A percentile compares a stretch with the other conserved stretches of the same genome.
These are phyloP conservation scores for Aureobasidium namibiae DNA, from an alignment of 2,329 filamentous ascomycete species.

Conservation along the genomic window DNA sequence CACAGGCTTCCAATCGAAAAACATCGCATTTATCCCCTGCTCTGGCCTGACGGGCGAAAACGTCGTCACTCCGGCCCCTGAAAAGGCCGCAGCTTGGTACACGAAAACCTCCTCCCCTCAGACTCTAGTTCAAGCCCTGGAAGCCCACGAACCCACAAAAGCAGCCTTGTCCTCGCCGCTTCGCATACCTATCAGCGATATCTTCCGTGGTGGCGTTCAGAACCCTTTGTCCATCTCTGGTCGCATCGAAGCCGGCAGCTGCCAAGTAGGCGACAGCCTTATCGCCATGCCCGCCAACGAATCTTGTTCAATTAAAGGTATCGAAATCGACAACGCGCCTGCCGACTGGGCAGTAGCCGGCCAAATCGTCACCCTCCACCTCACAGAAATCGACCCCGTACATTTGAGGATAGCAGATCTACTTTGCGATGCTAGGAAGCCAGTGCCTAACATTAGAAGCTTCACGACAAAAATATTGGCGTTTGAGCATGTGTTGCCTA, in stretches of 20 bases:
- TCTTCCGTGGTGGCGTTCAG: constrained; percentile 70
- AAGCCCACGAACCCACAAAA: constrained; percentile 66
- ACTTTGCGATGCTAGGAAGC: constrained; percentile 58
- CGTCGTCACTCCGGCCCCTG: constrained; percentile 53
- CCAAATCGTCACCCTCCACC: constrained; percentile 76
- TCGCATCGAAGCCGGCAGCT: constrained; percentile 71
- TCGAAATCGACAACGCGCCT: constrained; percentile 65
- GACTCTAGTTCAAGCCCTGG: constrained; percentile 76
- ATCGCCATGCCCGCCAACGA: constrained; percentile 75
- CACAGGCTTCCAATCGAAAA: constrained; percentile 73
- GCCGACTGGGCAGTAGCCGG: constrained; percentile 89
- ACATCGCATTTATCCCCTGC: constrained; percentile 79
- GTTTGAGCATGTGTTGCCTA: constrained; percentile 82
- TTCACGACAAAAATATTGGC: constrained; percentile 81
- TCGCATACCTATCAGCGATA: constrained; percentile 77
- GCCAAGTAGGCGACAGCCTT: constrained; percentile 77
- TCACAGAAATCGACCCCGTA: constrained; percentile 70
- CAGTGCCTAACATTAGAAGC: constrained; percentile 61
- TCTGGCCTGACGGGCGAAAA: constrained; percentile 88
- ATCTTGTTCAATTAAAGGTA: constrained; percentile 68
- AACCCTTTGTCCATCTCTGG: constrained; percentile 81
- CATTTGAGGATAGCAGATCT: constrained; percentile 76
- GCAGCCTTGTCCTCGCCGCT: constrained; percentile 65
- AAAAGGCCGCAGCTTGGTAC: constrained; percentile 60
- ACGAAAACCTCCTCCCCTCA: constrained; percentile 41